Evolutionary conservation across 1,139 yeast species (phyloP), one percentile per base, ranked within the genome.

Genomic region (Taphrina wiesneri): DNA sequence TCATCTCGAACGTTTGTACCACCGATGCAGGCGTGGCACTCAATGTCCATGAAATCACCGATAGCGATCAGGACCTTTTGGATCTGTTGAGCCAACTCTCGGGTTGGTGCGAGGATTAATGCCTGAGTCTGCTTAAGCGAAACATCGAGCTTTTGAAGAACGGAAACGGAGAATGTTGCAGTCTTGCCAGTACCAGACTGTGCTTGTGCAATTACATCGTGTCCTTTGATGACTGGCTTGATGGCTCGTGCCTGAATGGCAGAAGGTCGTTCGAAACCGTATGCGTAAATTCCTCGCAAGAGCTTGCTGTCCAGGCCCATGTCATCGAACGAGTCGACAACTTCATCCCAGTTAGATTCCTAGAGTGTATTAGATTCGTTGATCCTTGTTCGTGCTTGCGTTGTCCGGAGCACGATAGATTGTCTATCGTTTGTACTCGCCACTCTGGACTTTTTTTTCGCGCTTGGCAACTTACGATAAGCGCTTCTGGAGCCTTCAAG

Each of bases 111-210:
- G 78, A 93, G 85, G 77, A 93, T 91, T 79, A 93, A 85, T 75
- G 97, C 73, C 68, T 59, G 65, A 6, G 60, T 43, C 51, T 67
- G 67, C 95, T 81, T 89, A 95, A 76, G 93, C 86, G 78, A 45
- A n/a, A 63, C 82, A 68, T 56, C 74, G 69, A 53, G 71, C 52
- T 63, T 69, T 64, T 56, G 97, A 79, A 93, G 85, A 75, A 96
- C 93, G 75, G 97, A 88, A 75, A 93, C 91, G 79, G 98, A 88
- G 86, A 93, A 93, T 73, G 99, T 93, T 77, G 98, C 99, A 70
- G 99, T 93, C 84, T 93, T 93, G 87, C 99, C 99, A 73, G 99
- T 93, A 87, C 99, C 99, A 67, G 98, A 92, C 85, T 93, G 99
- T 74, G 98, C 97, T 82, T 93, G 99, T 73, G 98, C 99, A 76